A percentile compares a stretch with the other conserved stretches of the same genome.
Evolutionary conservation across 2,329 filamentous ascomycete genomes (phyloP).

Genomic region (Calonectria pauciramosa): DNA sequence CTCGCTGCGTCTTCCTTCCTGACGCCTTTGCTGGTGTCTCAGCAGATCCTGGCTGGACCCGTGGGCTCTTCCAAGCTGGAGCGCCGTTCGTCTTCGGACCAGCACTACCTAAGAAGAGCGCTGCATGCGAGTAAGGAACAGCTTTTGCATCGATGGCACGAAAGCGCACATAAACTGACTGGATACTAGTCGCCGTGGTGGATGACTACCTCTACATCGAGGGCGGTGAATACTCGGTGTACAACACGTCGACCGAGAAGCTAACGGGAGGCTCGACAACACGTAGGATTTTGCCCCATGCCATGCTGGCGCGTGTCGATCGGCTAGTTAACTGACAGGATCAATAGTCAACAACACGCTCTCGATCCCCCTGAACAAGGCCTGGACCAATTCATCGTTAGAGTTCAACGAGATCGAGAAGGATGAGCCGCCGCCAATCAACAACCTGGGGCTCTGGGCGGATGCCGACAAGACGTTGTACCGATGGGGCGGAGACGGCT

Average conservation of each 20-base stretch:
- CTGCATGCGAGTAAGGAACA: background rate
- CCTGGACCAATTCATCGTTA: constrained; percentile 15
- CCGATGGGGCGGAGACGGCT: constrained; percentile 17
- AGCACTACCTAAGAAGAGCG: background rate
- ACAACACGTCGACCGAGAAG: background rate
- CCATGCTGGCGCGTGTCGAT: background rate
- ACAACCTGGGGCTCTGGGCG: constrained; percentile 16
- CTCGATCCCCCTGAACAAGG: constrained; percentile 3
- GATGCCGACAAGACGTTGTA: background rate
- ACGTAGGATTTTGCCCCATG: background rate
- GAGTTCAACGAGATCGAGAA: constrained; percentile 13
- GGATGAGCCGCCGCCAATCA: constrained; percentile 4
- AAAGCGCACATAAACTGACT: background rate
- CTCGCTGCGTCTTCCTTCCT: background rate
- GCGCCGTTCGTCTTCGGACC: background rate
- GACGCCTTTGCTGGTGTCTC: background rate
- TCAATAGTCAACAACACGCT: constrained; percentile 5
- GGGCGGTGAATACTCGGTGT: constrained; percentile 4
- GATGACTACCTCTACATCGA: constrained; percentile 20
- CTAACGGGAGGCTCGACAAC: background rate
- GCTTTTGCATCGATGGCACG: background rate
- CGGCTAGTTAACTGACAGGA: background rate
- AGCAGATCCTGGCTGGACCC: background rate
- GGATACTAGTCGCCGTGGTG: constrained; percentile 1
- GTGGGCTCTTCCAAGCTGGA: background rate